A percentile compares a stretch with the other conserved stretches of the same genome.
Evolutionary conservation across 306 rosid species (phyloP).

Genomic region (Quercus robur): DNA sequence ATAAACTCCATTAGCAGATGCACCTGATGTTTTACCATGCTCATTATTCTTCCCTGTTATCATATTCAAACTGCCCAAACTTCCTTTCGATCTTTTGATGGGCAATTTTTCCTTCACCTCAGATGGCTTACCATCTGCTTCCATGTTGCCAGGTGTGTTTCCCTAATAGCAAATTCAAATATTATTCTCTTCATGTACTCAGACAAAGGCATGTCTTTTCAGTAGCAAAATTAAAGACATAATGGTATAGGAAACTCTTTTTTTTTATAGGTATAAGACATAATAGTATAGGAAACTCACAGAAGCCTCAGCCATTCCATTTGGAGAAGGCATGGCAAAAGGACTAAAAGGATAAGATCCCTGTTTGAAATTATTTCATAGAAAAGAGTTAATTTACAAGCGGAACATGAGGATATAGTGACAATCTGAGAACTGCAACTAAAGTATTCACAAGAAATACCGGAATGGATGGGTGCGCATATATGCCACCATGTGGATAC

Average conservation of each 20-base stretch:
- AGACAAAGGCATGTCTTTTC: conserved; percentile 18
- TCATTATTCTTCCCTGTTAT: conserved; percentile 89
- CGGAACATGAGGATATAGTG: conserved; percentile 18
- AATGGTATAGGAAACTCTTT: conserved; percentile 34
- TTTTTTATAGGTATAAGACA: not conserved
- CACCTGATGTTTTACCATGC: conserved; percentile 65
- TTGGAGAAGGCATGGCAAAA: conserved; percentile 89
- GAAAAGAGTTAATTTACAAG: conserved; percentile 10
- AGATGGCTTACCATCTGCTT: conserved; percentile 77
- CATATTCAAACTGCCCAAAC: conserved; percentile 96
- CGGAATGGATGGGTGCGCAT: conserved; percentile 98
- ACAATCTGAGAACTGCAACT: conserved; percentile 20
- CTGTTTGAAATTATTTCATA: conserved; percentile 40
- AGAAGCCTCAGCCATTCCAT: conserved; percentile 86
- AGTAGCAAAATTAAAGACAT: not conserved
- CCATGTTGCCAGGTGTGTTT: conserved; percentile 74
- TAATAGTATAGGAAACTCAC: conserved; percentile 49
- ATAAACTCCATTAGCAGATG: conserved; percentile 75
- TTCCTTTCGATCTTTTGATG: conserved; percentile 96
- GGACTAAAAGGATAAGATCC: conserved; percentile 98
- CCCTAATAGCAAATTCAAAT: conserved; percentile 56
- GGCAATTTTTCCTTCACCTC: conserved; percentile 92
- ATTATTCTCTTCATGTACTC: conserved; percentile 27
- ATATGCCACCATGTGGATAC: conserved; percentile 99
- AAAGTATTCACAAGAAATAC: conserved; percentile 45